Evolutionary conservation across 208 protist genomes (phyloP), one percentile per base, ranked within the genome.

Genomic region (Lotmaria passim): DNA sequence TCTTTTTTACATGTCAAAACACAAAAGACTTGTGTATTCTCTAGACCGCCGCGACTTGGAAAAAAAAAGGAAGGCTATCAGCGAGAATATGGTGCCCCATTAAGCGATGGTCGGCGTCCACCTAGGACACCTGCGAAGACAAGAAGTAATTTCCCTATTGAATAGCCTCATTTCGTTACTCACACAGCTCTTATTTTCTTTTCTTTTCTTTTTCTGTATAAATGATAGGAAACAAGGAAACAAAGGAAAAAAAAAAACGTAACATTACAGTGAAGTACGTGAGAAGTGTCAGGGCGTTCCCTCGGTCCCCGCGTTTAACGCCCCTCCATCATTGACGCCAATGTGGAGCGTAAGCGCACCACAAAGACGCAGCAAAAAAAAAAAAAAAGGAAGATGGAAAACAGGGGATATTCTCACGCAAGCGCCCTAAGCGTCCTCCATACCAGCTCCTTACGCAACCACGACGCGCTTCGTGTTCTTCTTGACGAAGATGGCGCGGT

Each of bases 401-500:
- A 43, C 14, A n/a, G n/a, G n/a, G n/a, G n/a, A n/a, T n/a, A n/a
- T n/a, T n/a, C n/a, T n/a, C n/a, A n/a, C n/a, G n/a, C n/a, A n/a
- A n/a, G n/a, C n/a, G n/a, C n/a, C n/a, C n/a, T n/a, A n/a, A n/a
- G n/a, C n/a, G n/a, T n/a, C n/a, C n/a, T n/a, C n/a, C n/a, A n/a
- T n/a, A 21, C 57, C 11, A 50, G 30, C 41, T 19, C 31, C 72
- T 87, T 89, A 93, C 51, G 73, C 73, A 67, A 93, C 88, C 46
- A 93, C 72, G 58, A 85, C 83, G 81, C 88, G 88, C 76, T 90
- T 91, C 69, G 83, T 85, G 83, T 76, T 74, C 87, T 90, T 93
- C 84, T 91, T 93, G 80, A 86, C 77, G 78, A 95, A 81, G 76
- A 89, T 82, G 63, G 86, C 89, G 47, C 87, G 87, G 60, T 95